Evolutionary conservation across 352 stramenopile genomes (phyloP).

Genomic region (Globisporangium carolinianum): DNA sequence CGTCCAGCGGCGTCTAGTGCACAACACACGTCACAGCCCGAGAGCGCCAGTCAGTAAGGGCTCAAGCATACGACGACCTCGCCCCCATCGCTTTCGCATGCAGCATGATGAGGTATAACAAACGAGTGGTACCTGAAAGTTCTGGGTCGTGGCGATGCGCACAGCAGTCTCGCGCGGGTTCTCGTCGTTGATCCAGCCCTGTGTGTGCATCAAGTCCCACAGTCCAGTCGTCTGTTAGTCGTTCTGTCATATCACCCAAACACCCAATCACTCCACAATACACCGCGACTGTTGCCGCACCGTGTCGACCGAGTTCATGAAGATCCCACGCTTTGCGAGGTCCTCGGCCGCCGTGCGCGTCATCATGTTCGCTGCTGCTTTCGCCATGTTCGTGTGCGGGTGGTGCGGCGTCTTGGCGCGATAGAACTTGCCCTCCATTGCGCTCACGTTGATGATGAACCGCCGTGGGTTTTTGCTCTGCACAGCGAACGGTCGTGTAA

Average conservation of each 20-base stretch:
- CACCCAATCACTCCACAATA: no score
- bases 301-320: constrained; percentile 95
- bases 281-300: constrained; percentile 10
- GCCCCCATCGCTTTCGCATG: no score
- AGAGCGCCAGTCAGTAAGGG: no score
- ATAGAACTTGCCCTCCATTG: constrained; percentile 97
- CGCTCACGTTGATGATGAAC: constrained; percentile 93
- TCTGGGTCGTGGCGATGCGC: constrained; percentile 86
- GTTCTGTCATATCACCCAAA: no score
- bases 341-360: constrained; percentile 89
- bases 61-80: no score
- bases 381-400: constrained; percentile 96
- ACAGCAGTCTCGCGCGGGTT: constrained; percentile 90
- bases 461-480: constrained; percentile 39
- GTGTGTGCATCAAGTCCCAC: background rate
- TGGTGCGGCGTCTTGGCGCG: constrained; percentile 92
- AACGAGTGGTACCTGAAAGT: constrained; percentile 84
- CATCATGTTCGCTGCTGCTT: constrained; percentile 96
- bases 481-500: no score
- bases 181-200: constrained; percentile 96
- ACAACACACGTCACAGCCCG: background rate
- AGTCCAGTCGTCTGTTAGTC: no score
- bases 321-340: constrained; percentile 84
- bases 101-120: no score
- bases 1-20: constrained; percentile 90